Evolutionary conservation across 108 stramenopile species (phyloP).

Genomic region (Skeletonema marinoi): DNA sequence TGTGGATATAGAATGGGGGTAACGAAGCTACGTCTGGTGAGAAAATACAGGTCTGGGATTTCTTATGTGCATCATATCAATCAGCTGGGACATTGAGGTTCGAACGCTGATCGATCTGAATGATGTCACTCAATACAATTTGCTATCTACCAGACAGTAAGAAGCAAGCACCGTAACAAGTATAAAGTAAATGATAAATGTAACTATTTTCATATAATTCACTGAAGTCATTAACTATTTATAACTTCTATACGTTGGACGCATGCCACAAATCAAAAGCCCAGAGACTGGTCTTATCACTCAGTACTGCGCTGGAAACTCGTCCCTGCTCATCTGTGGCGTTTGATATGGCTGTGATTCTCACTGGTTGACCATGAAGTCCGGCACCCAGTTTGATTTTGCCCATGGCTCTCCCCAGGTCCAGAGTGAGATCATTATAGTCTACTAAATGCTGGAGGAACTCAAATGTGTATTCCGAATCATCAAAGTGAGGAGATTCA

Average conservation of each 20-base stretch:
- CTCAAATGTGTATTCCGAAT: slow-evolving; percentile 83
- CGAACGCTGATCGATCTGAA: background rate
- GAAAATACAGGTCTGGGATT: background rate
- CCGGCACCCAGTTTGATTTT: slow-evolving; percentile 55
- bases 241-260: background rate
- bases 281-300: slow-evolving; percentile 50
- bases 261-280: slow-evolving; percentile 86
- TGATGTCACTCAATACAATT: background rate
- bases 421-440: slow-evolving; percentile 74
- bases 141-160: background rate
- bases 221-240: background rate
- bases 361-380: slow-evolving; percentile 75
- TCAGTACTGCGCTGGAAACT: no score
- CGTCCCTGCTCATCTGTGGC: background rate
- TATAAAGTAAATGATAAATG: background rate
- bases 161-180: no score
- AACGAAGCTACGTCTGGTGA: background rate
- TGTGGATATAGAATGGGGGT: background rate
- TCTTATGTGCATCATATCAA: background rate
- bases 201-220: background rate
- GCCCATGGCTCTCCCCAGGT: slow-evolving; percentile 71
- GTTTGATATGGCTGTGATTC: slow-evolving; percentile 55
- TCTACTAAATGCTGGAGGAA: slow-evolving; percentile 86
- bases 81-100: background rate
- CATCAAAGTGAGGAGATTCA: slow-evolving; percentile 51